Conservation (phyloP, 2,329 filamentous ascomycete genomes). For the Colletotrichum sp. region DNA sequence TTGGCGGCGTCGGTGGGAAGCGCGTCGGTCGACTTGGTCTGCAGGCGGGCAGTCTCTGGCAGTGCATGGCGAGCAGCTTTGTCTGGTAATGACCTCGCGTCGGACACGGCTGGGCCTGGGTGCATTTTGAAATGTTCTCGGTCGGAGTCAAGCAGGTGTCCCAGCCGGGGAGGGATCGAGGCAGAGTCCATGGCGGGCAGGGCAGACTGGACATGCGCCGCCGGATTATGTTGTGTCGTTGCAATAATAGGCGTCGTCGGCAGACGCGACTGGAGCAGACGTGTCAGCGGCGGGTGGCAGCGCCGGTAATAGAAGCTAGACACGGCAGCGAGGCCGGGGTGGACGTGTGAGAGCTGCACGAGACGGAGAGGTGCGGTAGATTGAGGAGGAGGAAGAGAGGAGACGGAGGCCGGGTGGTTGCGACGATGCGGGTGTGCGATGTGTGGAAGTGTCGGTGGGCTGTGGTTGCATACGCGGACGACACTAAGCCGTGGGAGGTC, state of each 20-base stretch:
- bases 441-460: neutral
- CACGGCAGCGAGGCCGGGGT: neutral
- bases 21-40: conserved; percentile 1
- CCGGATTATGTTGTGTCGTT: neutral
- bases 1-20: neutral
- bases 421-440: conserved; percentile 12
- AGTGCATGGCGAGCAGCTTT: conserved; percentile 1
- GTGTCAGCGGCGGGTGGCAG: neutral
- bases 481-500: neutral
- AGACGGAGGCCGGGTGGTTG: conserved; percentile 23
- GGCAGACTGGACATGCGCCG: neutral
- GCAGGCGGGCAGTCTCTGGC: neutral
- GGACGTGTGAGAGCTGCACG: neutral
- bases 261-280: neutral
- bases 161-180: conserved; percentile 15
- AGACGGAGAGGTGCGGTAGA: neutral
- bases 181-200: conserved; percentile 19
- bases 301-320: neutral
- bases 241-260: neutral
- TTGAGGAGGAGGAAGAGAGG: neutral
- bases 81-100: neutral
- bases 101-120: neutral
- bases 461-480: conserved; percentile 6
- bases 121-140: conserved; percentile 12
- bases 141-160: conserved; percentile 4